Evolutionary conservation across 495 filamentous ascomycete species (phyloP).

Genomic region (Margaritispora aquatica): DNA sequence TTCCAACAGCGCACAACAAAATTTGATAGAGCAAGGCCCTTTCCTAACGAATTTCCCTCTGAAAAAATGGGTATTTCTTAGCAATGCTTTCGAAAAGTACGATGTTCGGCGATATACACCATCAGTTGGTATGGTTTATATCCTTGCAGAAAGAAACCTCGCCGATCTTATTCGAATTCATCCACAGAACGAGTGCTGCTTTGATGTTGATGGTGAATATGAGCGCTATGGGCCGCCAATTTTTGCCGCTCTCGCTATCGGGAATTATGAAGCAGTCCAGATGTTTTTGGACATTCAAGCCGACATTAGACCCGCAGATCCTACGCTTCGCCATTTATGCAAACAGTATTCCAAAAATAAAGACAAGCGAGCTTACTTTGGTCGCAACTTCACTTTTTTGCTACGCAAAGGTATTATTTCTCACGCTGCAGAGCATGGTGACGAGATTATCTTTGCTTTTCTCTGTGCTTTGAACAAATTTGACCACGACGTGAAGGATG

Average conservation of each 20-base stretch:
- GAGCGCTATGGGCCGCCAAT: slow-evolving; percentile 37
- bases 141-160: slow-evolving; percentile 37
- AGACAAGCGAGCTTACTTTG: neutral
- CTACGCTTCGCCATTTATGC: slow-evolving; percentile 10
- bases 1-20: slow-evolving; percentile 32
- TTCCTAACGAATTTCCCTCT: slow-evolving; percentile 33
- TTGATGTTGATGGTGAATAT: slow-evolving; percentile 21
- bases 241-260: slow-evolving; percentile 36
- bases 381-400: slow-evolving; percentile 14
- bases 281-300: slow-evolving; percentile 20
- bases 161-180: slow-evolving; percentile 32
- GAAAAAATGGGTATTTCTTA: slow-evolving; percentile 29
- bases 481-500: neutral
- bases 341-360: slow-evolving; percentile 15
- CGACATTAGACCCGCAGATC: neutral
- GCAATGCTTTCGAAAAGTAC: slow-evolving; percentile 32
- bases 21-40: slow-evolving; percentile 28
- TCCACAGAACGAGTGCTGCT: slow-evolving; percentile 14
- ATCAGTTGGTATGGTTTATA: slow-evolving; percentile 36
- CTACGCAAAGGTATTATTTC: slow-evolving; percentile 1
- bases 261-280: slow-evolving; percentile 19
- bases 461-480: neutral
- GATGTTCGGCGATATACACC: slow-evolving; percentile 26
- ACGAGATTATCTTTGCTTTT: slow-evolving; percentile 13
- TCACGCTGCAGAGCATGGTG: slow-evolving; percentile 11